Evolutionary conservation across 169 alveolate species (phyloP).

Genomic region (Eimeria tenella): DNA sequence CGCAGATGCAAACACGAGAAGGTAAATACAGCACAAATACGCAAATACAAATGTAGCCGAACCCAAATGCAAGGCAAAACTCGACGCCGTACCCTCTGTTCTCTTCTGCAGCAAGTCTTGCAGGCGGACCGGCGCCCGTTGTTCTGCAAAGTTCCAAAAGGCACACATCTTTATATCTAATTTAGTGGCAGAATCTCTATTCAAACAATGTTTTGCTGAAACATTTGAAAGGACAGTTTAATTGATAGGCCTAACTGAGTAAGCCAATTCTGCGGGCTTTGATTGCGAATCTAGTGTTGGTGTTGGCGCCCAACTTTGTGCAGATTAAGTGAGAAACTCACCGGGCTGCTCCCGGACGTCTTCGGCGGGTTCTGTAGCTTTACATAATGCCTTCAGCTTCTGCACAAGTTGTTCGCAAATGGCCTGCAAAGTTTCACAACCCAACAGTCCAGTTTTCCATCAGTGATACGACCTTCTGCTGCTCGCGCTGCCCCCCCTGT

Average conservation of each 20-base stretch:
- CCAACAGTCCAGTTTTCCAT: too few relatives aligned
- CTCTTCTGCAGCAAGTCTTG: conserved; percentile 38
- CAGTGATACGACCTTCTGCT: too few relatives aligned
- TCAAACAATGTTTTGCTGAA: too few relatives aligned
- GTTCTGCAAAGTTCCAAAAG: not conserved
- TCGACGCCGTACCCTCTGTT: not conserved
- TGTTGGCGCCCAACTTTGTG: not conserved
- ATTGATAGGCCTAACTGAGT: not conserved
- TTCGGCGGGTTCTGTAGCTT: not conserved
- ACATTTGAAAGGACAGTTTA: too few relatives aligned
- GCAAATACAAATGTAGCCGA: too few relatives aligned
- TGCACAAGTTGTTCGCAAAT: conserved; percentile 28
- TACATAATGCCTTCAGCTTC: not conserved
- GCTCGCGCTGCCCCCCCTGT: not conserved
- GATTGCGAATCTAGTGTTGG: too few relatives aligned
- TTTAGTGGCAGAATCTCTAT: too few relatives aligned
- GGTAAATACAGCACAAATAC: too few relatives aligned
- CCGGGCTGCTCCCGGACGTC: not conserved
- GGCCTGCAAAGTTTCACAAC: not conserved
- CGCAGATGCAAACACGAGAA: too few relatives aligned
- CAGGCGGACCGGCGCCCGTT: conserved; percentile 23
- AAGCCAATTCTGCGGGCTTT: too few relatives aligned
- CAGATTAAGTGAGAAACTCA: not conserved
- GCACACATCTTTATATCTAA: not conserved
- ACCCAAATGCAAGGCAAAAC: not conserved